These are phyloP conservation scores for Alternaria rosae DNA, from an alignment of 2,329 filamentous ascomycete species.

Conservation along the genomic window DNA sequence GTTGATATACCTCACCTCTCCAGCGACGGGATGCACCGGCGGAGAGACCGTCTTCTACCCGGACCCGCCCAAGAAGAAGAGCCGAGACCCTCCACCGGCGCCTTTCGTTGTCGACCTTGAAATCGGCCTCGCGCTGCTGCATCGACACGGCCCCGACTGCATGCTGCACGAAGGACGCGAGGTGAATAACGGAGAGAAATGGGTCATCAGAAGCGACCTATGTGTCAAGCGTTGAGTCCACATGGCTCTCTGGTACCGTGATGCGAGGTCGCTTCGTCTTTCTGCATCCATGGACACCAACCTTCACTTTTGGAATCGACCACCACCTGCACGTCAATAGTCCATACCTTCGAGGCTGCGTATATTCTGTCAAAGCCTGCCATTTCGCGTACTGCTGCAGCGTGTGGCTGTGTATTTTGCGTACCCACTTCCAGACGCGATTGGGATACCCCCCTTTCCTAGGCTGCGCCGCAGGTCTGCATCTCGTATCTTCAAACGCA, in stretches of 20 bases:
- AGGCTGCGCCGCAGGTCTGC: background rate
- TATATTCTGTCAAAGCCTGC: background rate
- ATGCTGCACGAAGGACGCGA: conserved; percentile 87
- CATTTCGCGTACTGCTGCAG: background rate
- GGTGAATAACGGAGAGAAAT: conserved; percentile 83
- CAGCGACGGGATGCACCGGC: conserved; percentile 76
- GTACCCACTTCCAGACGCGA: background rate
- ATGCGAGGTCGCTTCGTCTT: background rate
- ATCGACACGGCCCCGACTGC: conserved; percentile 89
- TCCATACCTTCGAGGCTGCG: background rate
- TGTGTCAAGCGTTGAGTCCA: conserved; percentile 64
- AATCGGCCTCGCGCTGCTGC: conserved; percentile 84
- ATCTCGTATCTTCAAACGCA: background rate
- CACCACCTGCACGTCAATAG: background rate
- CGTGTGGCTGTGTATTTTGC: background rate
- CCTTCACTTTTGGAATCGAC: background rate
- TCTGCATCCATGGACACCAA: background rate
- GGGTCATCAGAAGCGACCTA: conserved; percentile 86
- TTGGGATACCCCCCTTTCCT: background rate
- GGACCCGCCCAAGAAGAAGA: conserved; percentile 54
- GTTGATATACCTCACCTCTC: conserved; percentile 83
- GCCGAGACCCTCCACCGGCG: conserved; percentile 55
- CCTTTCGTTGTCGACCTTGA: conserved; percentile 77
- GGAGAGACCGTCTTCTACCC: conserved; percentile 95
- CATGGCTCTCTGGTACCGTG: background rate